A percentile compares a stretch with the other conserved stretches of the same genome.
Evolutionary conservation across 2,329 filamentous ascomycete species (phyloP).

Genomic region (Alternaria rosae): DNA sequence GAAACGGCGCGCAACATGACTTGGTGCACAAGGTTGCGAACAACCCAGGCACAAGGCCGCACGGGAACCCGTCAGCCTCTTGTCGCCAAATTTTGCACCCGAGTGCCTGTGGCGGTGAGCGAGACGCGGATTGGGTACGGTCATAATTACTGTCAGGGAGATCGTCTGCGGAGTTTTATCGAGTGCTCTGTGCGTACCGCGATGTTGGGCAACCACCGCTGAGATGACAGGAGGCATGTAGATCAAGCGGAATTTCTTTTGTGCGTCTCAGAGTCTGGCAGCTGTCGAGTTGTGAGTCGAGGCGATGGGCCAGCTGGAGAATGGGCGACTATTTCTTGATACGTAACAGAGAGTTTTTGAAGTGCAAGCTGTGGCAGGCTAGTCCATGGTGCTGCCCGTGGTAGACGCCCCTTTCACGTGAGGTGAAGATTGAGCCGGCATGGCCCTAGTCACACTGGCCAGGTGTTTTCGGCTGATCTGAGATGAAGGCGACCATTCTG

Average conservation of each 20-base stretch:
- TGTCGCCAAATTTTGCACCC: constrained; percentile 12
- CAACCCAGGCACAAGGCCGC: background rate
- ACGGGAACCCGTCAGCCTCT: constrained; percentile 8
- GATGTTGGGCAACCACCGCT: constrained; percentile 15
- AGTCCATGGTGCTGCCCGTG: constrained; percentile 16
- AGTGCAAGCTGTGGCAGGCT: constrained; percentile 15
- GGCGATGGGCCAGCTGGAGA: background rate
- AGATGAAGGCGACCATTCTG: constrained; percentile 22
- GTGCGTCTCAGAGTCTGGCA: constrained; percentile 15
- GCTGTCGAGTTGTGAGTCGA: constrained; percentile 1
- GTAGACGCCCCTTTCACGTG: constrained; percentile 42
- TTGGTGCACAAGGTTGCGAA: constrained; percentile 6
- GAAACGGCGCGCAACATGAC: constrained; percentile 19
- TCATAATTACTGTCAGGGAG: constrained; percentile 29
- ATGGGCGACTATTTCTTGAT: constrained; percentile 34
- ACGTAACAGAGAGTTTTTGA: constrained; percentile 21
- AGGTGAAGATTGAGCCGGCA: constrained; percentile 29
- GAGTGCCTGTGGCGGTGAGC: constrained; percentile 31
- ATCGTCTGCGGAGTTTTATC: constrained; percentile 30
- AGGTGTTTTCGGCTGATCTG: constrained; percentile 43
- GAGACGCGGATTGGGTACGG: constrained; percentile 24
- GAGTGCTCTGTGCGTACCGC: constrained; percentile 31
- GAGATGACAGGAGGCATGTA: constrained; percentile 28
- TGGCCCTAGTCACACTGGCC: constrained; percentile 29
- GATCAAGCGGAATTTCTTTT: constrained; percentile 15